Evolutionary conservation across 1,139 yeast genomes (phyloP).

Genomic region (Saccharomycopsis crataegensis): DNA sequence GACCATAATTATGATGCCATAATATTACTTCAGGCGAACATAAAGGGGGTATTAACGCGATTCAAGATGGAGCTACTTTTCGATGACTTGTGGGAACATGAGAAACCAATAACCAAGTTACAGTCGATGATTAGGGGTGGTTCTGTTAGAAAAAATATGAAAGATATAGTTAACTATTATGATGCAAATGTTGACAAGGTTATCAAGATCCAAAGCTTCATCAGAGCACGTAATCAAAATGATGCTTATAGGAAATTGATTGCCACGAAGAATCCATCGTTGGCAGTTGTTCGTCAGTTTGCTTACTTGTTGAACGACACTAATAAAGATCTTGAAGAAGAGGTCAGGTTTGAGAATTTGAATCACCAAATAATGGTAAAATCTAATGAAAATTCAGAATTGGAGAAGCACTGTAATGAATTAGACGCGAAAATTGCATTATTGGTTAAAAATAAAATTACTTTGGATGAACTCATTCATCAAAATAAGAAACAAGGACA

Average conservation of each 20-base stretch:
- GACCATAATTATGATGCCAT: slow-evolving; percentile 26
- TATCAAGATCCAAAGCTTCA: slow-evolving; percentile 64
- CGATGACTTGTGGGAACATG: slow-evolving; percentile 41
- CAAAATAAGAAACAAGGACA: slow-evolving; percentile 9
- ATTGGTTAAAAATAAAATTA: slow-evolving; percentile 69
- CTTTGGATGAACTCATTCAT: slow-evolving; percentile 57
- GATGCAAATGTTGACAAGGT: slow-evolving; percentile 46
- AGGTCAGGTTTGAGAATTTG: slow-evolving; percentile 57
- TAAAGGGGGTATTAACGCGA: slow-evolving; percentile 44
- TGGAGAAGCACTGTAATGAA: slow-evolving; percentile 70
- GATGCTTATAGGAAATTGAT: slow-evolving; percentile 69
- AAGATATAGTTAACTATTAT: slow-evolving; percentile 46
- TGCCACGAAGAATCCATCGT: slow-evolving; percentile 65
- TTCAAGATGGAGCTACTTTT: slow-evolving; percentile 41
- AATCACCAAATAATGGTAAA: slow-evolving; percentile 62
- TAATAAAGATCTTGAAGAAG: slow-evolving; percentile 71
- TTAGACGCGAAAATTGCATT: slow-evolving; percentile 76
- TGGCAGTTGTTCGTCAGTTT: slow-evolving; percentile 69
- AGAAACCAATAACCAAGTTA: slow-evolving; percentile 26
- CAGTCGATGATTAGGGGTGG: slow-evolving; percentile 35
- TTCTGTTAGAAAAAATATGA: slow-evolving; percentile 25
- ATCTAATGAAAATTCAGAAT: slow-evolving; percentile 55
- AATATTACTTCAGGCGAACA: slow-evolving; percentile 31
- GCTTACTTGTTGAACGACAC: slow-evolving; percentile 70
- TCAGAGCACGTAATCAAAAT: slow-evolving; percentile 63